Evolutionary conservation across 148 eudicot species (phyloP).

Genomic region (Vaccinium vitisidaea): DNA sequence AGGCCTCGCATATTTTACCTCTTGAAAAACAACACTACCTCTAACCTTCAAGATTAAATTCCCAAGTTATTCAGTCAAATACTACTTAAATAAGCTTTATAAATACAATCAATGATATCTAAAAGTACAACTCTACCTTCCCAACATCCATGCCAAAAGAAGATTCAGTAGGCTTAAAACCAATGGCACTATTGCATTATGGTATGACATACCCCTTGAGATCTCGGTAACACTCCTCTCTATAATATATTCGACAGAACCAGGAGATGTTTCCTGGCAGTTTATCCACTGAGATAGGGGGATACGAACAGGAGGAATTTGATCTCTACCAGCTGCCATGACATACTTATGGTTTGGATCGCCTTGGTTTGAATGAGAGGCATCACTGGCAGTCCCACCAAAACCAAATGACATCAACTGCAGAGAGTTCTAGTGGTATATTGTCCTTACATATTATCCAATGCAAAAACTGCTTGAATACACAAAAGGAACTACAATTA

Average conservation of each 20-base stretch:
- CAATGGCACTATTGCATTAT: slow-evolving; percentile 15
- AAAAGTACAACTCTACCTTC: slow-evolving; percentile 18
- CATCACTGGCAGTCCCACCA: slow-evolving; percentile 21
- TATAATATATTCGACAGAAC: slow-evolving; percentile 20
- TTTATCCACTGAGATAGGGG: slow-evolving; percentile 28
- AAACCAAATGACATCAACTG: slow-evolving; percentile 26
- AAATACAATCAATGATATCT: background rate
- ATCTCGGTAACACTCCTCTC: slow-evolving; percentile 24
- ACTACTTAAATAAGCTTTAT: background rate
- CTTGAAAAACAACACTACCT: background rate
- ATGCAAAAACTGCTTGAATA: slow-evolving; percentile 8
- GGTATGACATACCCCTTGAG: slow-evolving; percentile 23
- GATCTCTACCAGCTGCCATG: slow-evolving; percentile 7
- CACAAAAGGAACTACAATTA: background rate
- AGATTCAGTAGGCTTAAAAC: background rate
- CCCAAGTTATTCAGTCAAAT: background rate
- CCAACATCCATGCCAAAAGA: slow-evolving; percentile 1
- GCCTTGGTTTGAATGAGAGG: slow-evolving; percentile 15
- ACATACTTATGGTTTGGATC: slow-evolving; percentile 15
- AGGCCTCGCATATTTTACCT: background rate
- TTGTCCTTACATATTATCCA: slow-evolving; percentile 30
- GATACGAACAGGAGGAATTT: slow-evolving; percentile 10
- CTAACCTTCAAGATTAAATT: slow-evolving; percentile 9
- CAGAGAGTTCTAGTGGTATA: slow-evolving; percentile 12
- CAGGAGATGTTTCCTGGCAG: slow-evolving; percentile 24